Percentiles rank a stretch among this genome's conserved stretches.
phyloP scores from a whole-genome alignment of 2,329 filamentous ascomycete species.

The Trichoderma endophyticum region DNA sequence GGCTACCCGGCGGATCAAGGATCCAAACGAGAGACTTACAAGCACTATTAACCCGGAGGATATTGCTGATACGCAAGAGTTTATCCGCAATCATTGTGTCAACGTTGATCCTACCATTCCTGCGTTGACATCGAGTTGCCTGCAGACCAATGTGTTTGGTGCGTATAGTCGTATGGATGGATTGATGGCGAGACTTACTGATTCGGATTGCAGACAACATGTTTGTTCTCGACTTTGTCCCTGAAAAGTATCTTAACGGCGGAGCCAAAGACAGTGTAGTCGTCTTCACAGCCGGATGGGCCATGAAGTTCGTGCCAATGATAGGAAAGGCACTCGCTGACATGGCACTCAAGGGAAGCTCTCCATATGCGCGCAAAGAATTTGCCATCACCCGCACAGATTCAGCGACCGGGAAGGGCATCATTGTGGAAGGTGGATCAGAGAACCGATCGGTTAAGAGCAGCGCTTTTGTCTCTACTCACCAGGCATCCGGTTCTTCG shows the following conservation, averaged over 20 bases:
- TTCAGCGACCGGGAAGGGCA: not conserved
- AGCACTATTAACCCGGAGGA: not conserved
- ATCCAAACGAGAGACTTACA: not conserved
- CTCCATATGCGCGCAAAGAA: not conserved
- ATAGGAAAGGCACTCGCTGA: not conserved
- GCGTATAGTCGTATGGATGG: not conserved
- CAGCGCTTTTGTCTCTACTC: not conserved
- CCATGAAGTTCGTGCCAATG: not conserved
- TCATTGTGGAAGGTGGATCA: not conserved
- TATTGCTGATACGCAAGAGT: not conserved
- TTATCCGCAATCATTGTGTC: not conserved
- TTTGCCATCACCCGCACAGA: not conserved
- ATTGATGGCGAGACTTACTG: not conserved
- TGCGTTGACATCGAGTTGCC: not conserved
- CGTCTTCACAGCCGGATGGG: not conserved
- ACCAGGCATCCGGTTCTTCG: not conserved
- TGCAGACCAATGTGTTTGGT: not conserved
- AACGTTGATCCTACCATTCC: not conserved
- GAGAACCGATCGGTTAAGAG: not conserved
- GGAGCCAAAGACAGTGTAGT: not conserved
- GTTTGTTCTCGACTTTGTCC: not conserved
- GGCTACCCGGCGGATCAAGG: not conserved
- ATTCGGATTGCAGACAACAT: not conserved
- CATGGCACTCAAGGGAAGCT: not conserved
- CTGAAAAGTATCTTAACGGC: not conserved